Evolutionary conservation across 108 stramenopile genomes (phyloP), one percentile per base, ranked within the genome.

Genomic region (Nitzschia inconspicua): DNA sequence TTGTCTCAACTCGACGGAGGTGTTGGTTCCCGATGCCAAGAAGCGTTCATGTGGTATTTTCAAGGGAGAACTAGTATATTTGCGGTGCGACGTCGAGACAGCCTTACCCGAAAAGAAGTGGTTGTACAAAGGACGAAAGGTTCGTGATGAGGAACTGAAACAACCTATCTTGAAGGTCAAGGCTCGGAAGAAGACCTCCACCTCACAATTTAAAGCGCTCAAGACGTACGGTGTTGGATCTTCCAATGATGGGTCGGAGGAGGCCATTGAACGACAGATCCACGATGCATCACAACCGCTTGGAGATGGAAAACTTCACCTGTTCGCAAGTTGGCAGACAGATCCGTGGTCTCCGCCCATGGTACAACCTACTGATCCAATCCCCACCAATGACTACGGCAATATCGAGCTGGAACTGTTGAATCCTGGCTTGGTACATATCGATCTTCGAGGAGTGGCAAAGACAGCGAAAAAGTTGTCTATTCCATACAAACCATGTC

Each of bases 281-380:
- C 66, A 68, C 47, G 49, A 51, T 8, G 77, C 65, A 1, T 58
- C 72, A 39, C 18, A 49, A 31, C 47, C 60, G 0, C 49, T 70
- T 16, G 82, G 72, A 36, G 47, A 65, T 35, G 77, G 59, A 1
- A 80, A 80, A 70, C 60, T 70, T n/a, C 34, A 57, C 37, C 47
- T 94, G 9, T 94, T 85, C 58, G 89, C 82, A 0, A 66, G 73
- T 7, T 94, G 93, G 93, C 93, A 94, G 53, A 94, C 93, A 3
- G 73, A 66, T 8, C 57, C 63, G 5, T 94, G 89, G 88, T 48
- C 52, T 8, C 89, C 87, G 8, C 53, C 65, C 18, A 56, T 50
- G 26, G 77, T 94, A 0, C 85, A 82, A 29, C 87, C 88, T 4
- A 52, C 62, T 37, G 89, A 89, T 51, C 57, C 61, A 11, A 89